Base-by-base conservation (phyloP, 2,329 filamentous ascomycete genomes). In the Cladophialophora immunda region DNA sequence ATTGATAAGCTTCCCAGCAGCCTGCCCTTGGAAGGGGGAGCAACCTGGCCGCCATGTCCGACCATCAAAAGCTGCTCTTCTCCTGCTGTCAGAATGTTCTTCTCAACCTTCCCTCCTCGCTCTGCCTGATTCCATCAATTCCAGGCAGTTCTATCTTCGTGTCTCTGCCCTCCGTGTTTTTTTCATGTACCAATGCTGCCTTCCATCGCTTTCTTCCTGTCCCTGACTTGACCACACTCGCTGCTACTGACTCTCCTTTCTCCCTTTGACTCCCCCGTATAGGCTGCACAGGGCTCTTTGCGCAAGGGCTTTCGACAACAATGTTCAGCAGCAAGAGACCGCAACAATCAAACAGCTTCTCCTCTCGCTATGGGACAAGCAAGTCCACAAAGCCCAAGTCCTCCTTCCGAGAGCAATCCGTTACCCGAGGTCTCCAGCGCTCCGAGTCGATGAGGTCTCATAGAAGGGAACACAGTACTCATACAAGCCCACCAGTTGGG, bases 321-420 rank as follows among this genome's bases (percentile, higher is more conserved):
- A 69, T 68, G 69, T 71, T 66, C 62, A 66, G 57, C 32, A 66
- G 55, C 61, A 67, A 63, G 45, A 71, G 67, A 62, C 65, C 63
- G 22, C 74, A 74, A 32, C 71, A 72, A 38, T 72, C 73, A 9
- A 78, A 79, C 22, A 80, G 77, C 72, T 76, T 80, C 63, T 76
- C 76, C 29, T 75, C 78, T 58, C 77, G 77, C 70, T 81, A 83
- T 71, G 76, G 81, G 56, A 77, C 80, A 4, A 73, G 75, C 22
- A 82, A 82, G 70, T 74, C 78, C 32, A 77, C 72, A 27, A 76
- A 72, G 68, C 76, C 73, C 52, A 73, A 75, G 36, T 78, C 76
- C 62, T 76, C 76, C 9, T 74, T 76, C 58, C 75, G 75, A 64
- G 78, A 81, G 27, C 70, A 69, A 17, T 73, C 71, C 8, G 60